Evolutionary conservation across 495 filamentous ascomycete genomes (phyloP).

Genomic region (Neurospora tetraspora): DNA sequence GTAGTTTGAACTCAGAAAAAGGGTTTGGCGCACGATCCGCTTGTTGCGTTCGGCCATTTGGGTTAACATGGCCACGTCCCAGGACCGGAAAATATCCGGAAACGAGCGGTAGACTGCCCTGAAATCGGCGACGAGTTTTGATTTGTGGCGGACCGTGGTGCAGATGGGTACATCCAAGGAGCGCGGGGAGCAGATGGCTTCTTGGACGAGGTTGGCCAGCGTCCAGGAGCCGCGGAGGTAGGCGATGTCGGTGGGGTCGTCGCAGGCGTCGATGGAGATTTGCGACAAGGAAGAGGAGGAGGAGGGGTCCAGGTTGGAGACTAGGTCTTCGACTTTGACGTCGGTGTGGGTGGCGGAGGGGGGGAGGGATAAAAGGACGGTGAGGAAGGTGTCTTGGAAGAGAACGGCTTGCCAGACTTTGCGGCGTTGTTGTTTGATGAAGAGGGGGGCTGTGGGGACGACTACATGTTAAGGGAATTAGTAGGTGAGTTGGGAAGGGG

Average conservation of each 20-base stretch:
- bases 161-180: conserved; percentile 56
- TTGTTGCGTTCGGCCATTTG: conserved; percentile 41
- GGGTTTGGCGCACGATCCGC: conserved; percentile 52
- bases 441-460: conserved; percentile 42
- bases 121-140: conserved; percentile 51
- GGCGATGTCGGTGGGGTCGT: conserved; percentile 48
- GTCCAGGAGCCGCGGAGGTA: conserved; percentile 65
- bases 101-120: conserved; percentile 52
- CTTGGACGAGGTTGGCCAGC: conserved; percentile 60
- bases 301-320: conserved; percentile 28
- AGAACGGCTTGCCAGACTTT: conserved; percentile 69
- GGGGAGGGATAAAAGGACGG: conserved; percentile 61
- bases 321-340: conserved; percentile 55
- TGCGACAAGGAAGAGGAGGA: neutral
- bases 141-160: conserved; percentile 46
- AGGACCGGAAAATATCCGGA: conserved; percentile 50
- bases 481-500: too few relatives aligned
- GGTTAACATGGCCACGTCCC: conserved; percentile 43
- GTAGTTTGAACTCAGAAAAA: conserved; percentile 62
- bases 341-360: conserved; percentile 64
- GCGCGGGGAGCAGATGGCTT: conserved; percentile 55
- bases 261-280: conserved; percentile 28
- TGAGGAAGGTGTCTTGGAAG: conserved; percentile 67
- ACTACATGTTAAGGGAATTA: conserved; percentile 17
- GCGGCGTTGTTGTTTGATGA: conserved; percentile 59